Conservation (phyloP, 2,329 filamentous ascomycete species). For the Talaromyces sp. region DNA sequence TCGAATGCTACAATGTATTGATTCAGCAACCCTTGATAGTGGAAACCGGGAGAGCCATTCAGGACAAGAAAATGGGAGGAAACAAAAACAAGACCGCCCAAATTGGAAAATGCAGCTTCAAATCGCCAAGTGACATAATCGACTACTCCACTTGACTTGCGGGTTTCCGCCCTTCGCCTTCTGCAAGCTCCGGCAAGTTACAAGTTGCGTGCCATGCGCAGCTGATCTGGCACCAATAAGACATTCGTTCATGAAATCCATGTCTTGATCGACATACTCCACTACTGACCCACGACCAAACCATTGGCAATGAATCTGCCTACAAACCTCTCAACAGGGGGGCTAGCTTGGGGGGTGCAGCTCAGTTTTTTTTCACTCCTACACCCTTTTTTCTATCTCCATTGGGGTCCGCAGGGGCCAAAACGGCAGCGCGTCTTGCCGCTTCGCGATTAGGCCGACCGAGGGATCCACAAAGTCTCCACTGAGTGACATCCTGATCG, state of each 20-base stretch:
- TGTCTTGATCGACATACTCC: background rate
- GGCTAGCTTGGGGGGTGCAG: background rate
- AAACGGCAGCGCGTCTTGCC: constrained; percentile 10
- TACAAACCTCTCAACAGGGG: background rate
- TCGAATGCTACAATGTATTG: background rate
- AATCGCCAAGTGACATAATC: constrained; percentile 5
- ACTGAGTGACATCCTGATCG: background rate
- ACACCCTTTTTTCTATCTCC: background rate
- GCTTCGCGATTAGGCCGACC: constrained; percentile 7
- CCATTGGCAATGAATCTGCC: background rate
- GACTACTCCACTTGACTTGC: background rate
- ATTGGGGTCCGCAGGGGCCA: background rate
- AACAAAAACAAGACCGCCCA: background rate
- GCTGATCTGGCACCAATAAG: background rate
- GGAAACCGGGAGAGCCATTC: background rate
- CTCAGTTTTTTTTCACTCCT: background rate
- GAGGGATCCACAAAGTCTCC: background rate
- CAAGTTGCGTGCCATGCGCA: background rate
- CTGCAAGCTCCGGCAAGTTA: background rate
- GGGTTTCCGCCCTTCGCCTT: background rate
- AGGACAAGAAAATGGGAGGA: background rate
- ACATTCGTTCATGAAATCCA: background rate
- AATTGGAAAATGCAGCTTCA: constrained; percentile 16
- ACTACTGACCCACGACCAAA: background rate
- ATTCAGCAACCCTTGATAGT: background rate